Percentiles rank a stretch among this genome's conserved stretches.
These are phyloP conservation scores for Annona squamosa DNA, from an alignment of 164 flowering plant genomes.

Conservation along the genomic window DNA sequence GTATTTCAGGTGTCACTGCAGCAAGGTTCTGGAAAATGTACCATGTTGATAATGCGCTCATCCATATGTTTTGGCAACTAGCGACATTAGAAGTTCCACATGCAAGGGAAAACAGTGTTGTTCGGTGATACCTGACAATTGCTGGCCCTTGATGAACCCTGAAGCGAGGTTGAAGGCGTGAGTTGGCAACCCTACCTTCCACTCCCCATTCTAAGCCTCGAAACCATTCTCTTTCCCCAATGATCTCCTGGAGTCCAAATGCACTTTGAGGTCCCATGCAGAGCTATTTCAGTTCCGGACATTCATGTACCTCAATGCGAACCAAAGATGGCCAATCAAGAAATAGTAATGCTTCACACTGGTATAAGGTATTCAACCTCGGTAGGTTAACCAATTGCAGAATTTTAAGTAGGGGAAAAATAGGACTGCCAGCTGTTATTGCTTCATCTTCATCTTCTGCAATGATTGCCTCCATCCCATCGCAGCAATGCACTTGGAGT, in stretches of 20 bases:
- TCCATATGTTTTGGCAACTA: too few species aligned
- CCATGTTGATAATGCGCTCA: too few species aligned
- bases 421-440: neutral
- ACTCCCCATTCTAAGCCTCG: conserved; percentile 1
- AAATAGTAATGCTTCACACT: neutral
- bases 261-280: neutral
- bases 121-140: neutral
- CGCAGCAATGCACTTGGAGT: neutral
- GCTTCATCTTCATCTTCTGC: neutral
- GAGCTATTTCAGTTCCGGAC: conserved; percentile 2
- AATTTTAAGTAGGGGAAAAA: neutral
- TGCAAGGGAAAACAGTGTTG: neutral
- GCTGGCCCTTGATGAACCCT: neutral
- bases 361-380: neutral
- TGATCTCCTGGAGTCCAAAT: neutral
- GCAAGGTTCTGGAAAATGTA: too few species aligned
- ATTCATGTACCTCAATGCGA: neutral
- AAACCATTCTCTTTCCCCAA: neutral
- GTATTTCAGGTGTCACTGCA: too few species aligned
- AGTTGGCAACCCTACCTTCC: neutral
- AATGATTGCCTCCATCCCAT: conserved; percentile 4
- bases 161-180: neutral
- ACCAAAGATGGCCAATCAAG: conserved; percentile 1
- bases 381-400: neutral
- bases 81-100: too few species aligned